Evolutionary conservation across 495 filamentous ascomycete genomes (phyloP).

Genomic region (Neurospora hispaniola): DNA sequence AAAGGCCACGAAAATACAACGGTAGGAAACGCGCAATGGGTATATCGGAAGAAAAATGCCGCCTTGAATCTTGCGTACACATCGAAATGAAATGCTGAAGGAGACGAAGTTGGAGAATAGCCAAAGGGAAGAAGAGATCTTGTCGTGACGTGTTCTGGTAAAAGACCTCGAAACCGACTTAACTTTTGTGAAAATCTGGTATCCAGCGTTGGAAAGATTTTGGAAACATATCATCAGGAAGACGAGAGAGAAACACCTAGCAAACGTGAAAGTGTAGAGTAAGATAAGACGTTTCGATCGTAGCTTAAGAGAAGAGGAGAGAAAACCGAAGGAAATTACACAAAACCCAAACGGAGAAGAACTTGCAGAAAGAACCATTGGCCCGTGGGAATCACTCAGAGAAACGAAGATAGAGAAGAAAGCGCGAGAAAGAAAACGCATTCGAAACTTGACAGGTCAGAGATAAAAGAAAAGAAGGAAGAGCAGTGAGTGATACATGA

Average conservation of each 20-base stretch:
- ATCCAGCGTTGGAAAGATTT: neutral
- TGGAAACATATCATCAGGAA: constrained; percentile 3
- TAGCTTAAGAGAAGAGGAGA: constrained; percentile 4
- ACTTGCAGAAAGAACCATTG: constrained; percentile 1
- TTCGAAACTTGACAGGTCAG: neutral
- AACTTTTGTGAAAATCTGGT: neutral
- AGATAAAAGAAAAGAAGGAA: neutral
- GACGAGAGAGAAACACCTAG: constrained; percentile 9
- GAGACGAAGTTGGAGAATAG: neutral
- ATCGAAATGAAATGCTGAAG: neutral
- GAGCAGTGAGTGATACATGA: constrained; percentile 11
- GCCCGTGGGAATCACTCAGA: neutral
- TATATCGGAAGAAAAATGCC: neutral
- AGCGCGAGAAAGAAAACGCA: neutral
- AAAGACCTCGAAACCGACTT: neutral
- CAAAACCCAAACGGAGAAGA: constrained; percentile 4
- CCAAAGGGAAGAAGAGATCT: neutral
- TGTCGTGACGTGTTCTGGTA: neutral
- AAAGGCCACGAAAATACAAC: neutral
- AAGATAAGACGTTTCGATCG: constrained; percentile 6
- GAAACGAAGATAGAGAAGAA: neutral
- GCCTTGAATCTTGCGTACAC: neutral
- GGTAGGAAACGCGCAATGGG: neutral
- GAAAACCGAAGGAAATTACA: constrained; percentile 1
- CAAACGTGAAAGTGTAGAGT: constrained; percentile 2